A percentile compares a stretch with the other conserved stretches of the same genome.
These are phyloP conservation scores for Beauveria medogensis DNA, from an alignment of 2,329 filamentous ascomycete genomes.

Conservation along the genomic window DNA sequence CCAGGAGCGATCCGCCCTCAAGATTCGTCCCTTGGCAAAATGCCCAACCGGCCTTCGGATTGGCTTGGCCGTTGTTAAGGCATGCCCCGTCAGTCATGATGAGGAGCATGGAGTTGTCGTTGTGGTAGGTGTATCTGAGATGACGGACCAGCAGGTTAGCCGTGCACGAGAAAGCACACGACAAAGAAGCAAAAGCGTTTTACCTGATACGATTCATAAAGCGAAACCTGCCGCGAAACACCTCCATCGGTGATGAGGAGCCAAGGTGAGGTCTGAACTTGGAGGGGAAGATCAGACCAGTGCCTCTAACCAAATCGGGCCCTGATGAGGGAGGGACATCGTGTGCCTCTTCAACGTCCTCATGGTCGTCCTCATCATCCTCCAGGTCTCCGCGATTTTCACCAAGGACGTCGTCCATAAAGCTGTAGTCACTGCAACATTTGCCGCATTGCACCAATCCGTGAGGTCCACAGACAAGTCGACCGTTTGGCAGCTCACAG, in stretches of 20 bases:
- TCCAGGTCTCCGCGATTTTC: constrained; percentile 15
- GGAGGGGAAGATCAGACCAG: constrained; percentile 19
- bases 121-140: constrained; percentile 24
- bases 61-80: constrained; percentile 29
- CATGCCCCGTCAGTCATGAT: constrained; percentile 41
- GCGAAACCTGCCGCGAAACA: constrained; percentile 18
- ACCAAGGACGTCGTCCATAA: constrained; percentile 21
- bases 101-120: constrained; percentile 25
- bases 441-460: constrained; percentile 22
- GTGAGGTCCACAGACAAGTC: constrained; percentile 28
- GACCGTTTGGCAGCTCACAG: constrained; percentile 25
- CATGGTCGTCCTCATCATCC: neutral
- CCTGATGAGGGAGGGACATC: neutral
- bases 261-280: constrained; percentile 13
- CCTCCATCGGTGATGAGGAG: constrained; percentile 14
- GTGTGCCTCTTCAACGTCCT: neutral
- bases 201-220: constrained; percentile 15
- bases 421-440: constrained; percentile 29
- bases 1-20: constrained; percentile 12
- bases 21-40: constrained; percentile 21
- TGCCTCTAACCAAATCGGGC: neutral
- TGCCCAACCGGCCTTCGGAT: constrained; percentile 33
- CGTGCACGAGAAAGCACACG: neutral
- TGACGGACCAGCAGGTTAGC: constrained; percentile 1
- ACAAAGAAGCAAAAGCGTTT: neutral